Conservation (phyloP, 2,329 filamentous ascomycete species). For the Aciculosporium take region DNA sequence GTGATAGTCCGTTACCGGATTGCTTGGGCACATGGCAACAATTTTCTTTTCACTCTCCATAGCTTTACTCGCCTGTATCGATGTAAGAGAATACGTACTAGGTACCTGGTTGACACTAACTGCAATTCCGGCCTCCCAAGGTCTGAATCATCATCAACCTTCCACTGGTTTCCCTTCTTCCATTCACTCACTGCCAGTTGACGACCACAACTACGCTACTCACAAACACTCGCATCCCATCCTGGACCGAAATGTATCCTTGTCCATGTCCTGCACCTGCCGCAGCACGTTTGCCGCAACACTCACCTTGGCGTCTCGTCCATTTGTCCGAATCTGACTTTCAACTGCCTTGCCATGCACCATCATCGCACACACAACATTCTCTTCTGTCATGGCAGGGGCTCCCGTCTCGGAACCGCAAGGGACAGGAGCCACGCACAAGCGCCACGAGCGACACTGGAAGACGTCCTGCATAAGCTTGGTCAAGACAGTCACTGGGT, state of each 20-base stretch:
- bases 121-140: too few species aligned
- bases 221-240: slow-evolving; percentile 50
- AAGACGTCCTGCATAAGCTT: slow-evolving; percentile 50
- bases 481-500: slow-evolving; percentile 64
- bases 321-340: slow-evolving; percentile 45
- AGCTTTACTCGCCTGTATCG: too few species aligned
- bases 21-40: too few species aligned
- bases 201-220: too few species aligned
- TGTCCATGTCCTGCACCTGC: slow-evolving; percentile 27
- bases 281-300: slow-evolving; percentile 46
- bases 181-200: too few species aligned
- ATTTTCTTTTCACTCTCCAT: too few species aligned
- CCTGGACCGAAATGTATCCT: slow-evolving; percentile 42
- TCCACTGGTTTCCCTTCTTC: too few species aligned
- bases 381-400: slow-evolving; percentile 26
- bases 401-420: slow-evolving; percentile 26
- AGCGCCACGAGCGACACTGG: slow-evolving; percentile 46
- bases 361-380: slow-evolving; percentile 57
- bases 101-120: too few species aligned
- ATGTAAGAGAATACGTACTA: too few species aligned
- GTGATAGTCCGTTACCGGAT: too few species aligned
- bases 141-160: too few species aligned
- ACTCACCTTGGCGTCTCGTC: slow-evolving; percentile 57
- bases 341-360: slow-evolving; percentile 60
- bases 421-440: slow-evolving; percentile 33